Base-by-base conservation (phyloP, 345 rosid genomes). In the Eucalyptus camaldulensis region DNA sequence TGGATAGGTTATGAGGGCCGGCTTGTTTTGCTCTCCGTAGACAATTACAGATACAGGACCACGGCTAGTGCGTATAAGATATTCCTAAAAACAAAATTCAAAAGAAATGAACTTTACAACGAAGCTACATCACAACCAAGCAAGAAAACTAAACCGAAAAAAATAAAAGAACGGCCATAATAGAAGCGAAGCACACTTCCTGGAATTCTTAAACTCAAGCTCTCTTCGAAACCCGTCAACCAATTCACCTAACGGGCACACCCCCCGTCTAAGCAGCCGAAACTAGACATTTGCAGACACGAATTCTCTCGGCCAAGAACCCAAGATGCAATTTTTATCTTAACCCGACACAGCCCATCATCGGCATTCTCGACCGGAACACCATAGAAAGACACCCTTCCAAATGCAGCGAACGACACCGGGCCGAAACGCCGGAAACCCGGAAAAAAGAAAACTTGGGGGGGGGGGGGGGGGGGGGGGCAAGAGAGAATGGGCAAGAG, bases 1-100 rank as follows among this genome's bases (percentile, higher is more conserved):
- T 40, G 99, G 98, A 94, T 97, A 97, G 87, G 99, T 97, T 80
- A 97, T 93, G 88, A 97, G 87, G 45, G 98, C 97, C 31, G 99
- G 98, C 93, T 96, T 97, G 90, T 95, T 97, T 91, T 92, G 95
- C 86, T 97, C 97, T 87, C 98, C 99, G 89, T 93, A 95, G 86
- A 97, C 96, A 81, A 96, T 95, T 85, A 97, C 99, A 87, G 97
- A 95, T 88, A 97, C 96, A 88, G 95, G 94, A 93, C 99, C 98
- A 92, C 88, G 60, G 62, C 95, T 94, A 27, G 98, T 97, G 88
- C 86, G 91, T 47, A 97, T 96, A 92, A 92, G 96, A 91, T 97
- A 93, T 91, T 97, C 99, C 99, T 97, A 95, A 90, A 90, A 89
- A 89, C 90, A 43, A 19, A 67, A 76, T 44, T 49, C 40, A 10